Evolutionary conservation across 129 eudicot species (phyloP).

Genomic region (Erigeron canadensis): DNA sequence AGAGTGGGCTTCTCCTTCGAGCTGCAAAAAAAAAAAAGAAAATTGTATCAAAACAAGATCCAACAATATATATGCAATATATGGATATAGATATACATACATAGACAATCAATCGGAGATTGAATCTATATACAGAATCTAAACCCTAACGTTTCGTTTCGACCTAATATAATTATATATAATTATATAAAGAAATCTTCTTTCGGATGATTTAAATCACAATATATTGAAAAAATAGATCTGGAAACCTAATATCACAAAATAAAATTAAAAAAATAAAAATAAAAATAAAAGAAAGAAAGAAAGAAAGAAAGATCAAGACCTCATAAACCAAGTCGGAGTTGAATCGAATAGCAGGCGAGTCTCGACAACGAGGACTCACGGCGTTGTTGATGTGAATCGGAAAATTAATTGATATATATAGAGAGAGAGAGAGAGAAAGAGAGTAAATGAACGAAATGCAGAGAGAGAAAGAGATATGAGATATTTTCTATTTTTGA

Average conservation of each 20-base stretch:
- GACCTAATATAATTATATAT: background rate
- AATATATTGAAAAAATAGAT: constrained; percentile 28
- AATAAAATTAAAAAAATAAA: background rate
- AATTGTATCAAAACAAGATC: constrained; percentile 20
- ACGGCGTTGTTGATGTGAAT: constrained; percentile 29
- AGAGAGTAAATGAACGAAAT: background rate
- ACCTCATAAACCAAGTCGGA: constrained; percentile 80
- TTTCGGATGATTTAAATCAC: background rate
- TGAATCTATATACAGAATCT: background rate
- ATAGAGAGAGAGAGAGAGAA: constrained; percentile 12
- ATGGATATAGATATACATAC: background rate
- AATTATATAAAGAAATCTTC: background rate
- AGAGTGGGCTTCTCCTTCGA: constrained; percentile 99
- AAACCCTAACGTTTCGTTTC: constrained; percentile 21
- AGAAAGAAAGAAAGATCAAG: background rate
- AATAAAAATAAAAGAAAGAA: background rate
- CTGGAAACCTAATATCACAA: constrained; percentile 20
- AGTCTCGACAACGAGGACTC: constrained; percentile 35
- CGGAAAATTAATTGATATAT: constrained; percentile 1
- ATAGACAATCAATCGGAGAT: background rate
- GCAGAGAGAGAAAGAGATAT: constrained; percentile 25
- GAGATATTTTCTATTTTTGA: background rate
- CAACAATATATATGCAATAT: constrained; percentile 10
- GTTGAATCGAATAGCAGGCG: constrained; percentile 38
- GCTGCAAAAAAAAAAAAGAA: constrained; percentile 49